These are phyloP conservation scores for Cnidoscolus chayamansa DNA, from an alignment of 441 rosid species.

Conservation along the genomic window DNA sequence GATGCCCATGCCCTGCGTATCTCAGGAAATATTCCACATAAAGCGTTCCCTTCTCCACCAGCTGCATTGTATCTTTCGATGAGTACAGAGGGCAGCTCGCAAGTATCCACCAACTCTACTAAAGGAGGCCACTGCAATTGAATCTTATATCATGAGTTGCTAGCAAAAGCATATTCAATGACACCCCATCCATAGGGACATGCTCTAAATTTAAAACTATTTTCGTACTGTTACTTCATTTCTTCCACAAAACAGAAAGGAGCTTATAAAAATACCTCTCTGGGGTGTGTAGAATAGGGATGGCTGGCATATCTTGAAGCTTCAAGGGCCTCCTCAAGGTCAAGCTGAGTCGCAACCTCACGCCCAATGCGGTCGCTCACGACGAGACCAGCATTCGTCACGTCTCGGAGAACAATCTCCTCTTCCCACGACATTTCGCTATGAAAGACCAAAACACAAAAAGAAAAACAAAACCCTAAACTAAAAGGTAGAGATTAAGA, in stretches of 20 bases:
- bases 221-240: no score
- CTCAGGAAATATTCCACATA: conserved; percentile 93
- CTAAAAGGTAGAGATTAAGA: conserved; percentile 8
- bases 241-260: background rate
- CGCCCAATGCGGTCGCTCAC: conserved; percentile 79
- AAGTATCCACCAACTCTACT: conserved; percentile 71
- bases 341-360: conserved; percentile 74
- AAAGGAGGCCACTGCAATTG: conserved; percentile 88
- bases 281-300: conserved; percentile 81
- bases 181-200: background rate
- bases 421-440: conserved; percentile 65
- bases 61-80: conserved; percentile 89
- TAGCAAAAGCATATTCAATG: background rate
- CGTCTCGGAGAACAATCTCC: conserved; percentile 82
- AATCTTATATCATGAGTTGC: conserved; percentile 13
- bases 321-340: conserved; percentile 87
- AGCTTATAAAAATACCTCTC: conserved; percentile 47
- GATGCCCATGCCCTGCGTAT: conserved; percentile 96
- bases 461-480: conserved; percentile 20
- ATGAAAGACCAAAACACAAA: background rate
- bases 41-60: conserved; percentile 95
- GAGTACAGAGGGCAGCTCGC: conserved; percentile 84
- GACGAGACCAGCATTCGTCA: conserved; percentile 66
- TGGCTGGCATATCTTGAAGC: conserved; percentile 92
- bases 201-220: background rate